Base-by-base conservation (phyloP, 2,329 filamentous ascomycete species). In the Simplicillium aogashimaense region DNA sequence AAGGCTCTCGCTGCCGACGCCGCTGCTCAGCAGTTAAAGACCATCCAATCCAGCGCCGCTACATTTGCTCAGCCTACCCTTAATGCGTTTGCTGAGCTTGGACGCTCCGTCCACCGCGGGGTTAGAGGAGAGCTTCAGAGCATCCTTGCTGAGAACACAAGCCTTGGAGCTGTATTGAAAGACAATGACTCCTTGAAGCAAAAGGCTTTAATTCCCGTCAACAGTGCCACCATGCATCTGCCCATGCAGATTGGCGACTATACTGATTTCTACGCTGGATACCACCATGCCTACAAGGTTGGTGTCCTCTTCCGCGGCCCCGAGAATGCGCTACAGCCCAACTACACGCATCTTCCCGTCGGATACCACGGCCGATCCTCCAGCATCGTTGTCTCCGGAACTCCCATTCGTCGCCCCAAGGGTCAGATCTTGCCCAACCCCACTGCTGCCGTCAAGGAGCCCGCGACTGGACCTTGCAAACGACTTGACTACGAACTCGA, bases 211-310 rank as follows among this genome's bases (percentile, higher is more conserved):
- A 7, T 65, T 4, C 50, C 50, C 7, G 41, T 52, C 1, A 36
- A 56, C 25, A 70, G 73, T 4, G 73, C 81, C n/a, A 72, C 66
- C 44, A 81, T 73, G 51, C 84, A 89, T 47, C 51, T 90, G 1
- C 86, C 86, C 1, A 76, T 92, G 67, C 66, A 74, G 30, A 86
- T 90, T 51, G 83, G 84, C 28, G 86, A 90, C 55, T 90, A 90
- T 56, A 86, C 85, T 2, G 86, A 92, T 55, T 92, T 90, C 63
- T 92, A 86, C 54, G 86, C 82, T 12, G 84, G 86, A 37, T 64
- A 81, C 51, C 81, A 89, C 53, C 86, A 92, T 59, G 86, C 86
- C 5, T 83, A 78, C 65, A 64, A 63, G 49, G 69, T 84, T 8
- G 84, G 83, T 4, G 72, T 76, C 2, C 69, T 89, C 16, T 87